Conservation (phyloP, 2,329 filamentous ascomycete species). For the Fusarium sp. region DNA sequence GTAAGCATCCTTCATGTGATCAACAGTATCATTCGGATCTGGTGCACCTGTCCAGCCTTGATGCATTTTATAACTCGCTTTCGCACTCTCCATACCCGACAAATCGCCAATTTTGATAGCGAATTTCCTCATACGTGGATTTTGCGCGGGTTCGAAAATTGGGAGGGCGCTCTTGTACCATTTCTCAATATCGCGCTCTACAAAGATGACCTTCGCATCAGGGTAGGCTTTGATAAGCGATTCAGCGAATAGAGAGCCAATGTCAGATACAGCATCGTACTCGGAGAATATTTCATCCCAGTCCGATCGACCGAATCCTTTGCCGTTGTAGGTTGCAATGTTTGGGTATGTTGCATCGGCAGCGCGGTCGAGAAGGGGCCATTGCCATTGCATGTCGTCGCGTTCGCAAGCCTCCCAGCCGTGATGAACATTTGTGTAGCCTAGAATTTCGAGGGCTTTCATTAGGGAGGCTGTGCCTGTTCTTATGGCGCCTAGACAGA, state of each 20-base stretch:
- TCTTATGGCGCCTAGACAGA: constrained; percentile 23
- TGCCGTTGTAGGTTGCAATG: constrained; percentile 35
- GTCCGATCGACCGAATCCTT: constrained; percentile 26
- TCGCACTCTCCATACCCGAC: constrained; percentile 2
- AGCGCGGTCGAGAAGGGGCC: constrained; percentile 25
- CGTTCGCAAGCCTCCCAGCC: constrained; percentile 23
- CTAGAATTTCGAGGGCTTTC: constrained; percentile 27
- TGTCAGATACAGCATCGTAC: constrained; percentile 45
- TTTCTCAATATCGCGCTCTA: constrained; percentile 44
- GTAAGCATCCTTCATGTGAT: constrained; percentile 37
- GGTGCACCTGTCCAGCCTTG: constrained; percentile 22
- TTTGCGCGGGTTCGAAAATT: background rate
- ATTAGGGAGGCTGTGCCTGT: constrained; percentile 34
- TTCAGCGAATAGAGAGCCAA: constrained; percentile 39
- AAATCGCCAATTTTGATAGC: background rate
- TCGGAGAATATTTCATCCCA: constrained; percentile 44
- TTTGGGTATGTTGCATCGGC: constrained; percentile 23
- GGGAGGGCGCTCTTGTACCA: constrained; percentile 44
- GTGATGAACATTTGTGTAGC: constrained; percentile 29
- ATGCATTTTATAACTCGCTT: constrained; percentile 16
- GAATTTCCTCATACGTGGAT: background rate
- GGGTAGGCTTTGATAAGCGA: constrained; percentile 47
- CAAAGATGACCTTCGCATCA: constrained; percentile 46
- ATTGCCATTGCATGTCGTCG: constrained; percentile 21
- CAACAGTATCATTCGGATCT: background rate